Evolutionary conservation across 345 rosid genomes (phyloP), one percentile per base, ranked within the genome.

Genomic region (Hevea brasiliensis): DNA sequence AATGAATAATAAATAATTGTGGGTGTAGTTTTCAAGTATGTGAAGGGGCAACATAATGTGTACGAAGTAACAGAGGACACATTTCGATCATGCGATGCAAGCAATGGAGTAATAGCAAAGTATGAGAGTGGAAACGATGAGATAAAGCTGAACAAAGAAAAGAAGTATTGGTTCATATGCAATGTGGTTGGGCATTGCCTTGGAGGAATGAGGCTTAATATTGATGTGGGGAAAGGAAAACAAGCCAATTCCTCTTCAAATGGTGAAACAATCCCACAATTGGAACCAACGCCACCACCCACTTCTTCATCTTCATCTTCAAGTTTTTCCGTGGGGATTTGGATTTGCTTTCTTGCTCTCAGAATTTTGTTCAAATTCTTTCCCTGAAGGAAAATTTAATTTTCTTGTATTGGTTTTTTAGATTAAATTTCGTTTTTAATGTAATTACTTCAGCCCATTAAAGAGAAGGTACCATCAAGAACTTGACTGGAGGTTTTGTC

Each of bases 101-200:
- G 87, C 74, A 81, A 37, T 8, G 92, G 89, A 44, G 82, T 88
- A 5, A 21, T 84, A 65, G 86, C 77, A 45, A 74, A 72, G 74
- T 79, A 83, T 53, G 79, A 79, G 35, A 86, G 76, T 27, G 90
- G 92, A 40, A 67, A 83, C 0, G 92, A 88, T 75, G 66, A 57
- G 76, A 58, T 88, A 20, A 26, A 37, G 26, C 85, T 88, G 61
- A 48, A 6, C 0, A 63, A 80, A 47, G 76, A 80, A 18, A 88
- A 66, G 70, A 85, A 80, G 67, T 79, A 86, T 63, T 83, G 87
- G 86, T 88, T 88, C 77, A 41, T 88, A 27, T 88, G 92, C 81
- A 76, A 50, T 47, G 24, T 78, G 13, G 74, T 0, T 21, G 92
- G 92, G 0, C 92, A 88, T 73, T 88, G 92, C 79, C 78, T 83